Percentiles rank a stretch among this genome's conserved stretches.
Evolutionary conservation across 257 asterid species (phyloP).

Genomic region (Plectranthus barbatus): DNA sequence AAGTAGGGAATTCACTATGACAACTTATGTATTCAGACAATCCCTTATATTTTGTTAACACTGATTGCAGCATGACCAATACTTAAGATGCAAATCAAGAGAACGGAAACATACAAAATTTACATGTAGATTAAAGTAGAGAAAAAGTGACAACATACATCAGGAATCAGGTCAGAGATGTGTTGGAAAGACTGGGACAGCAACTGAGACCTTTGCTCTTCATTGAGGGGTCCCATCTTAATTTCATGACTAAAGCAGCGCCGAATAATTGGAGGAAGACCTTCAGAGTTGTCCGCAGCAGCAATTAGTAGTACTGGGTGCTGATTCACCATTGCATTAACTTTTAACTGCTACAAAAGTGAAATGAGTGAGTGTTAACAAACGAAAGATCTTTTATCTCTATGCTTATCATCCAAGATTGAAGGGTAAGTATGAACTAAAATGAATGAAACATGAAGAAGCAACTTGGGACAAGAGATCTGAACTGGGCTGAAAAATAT

Average conservation of each 20-base stretch:
- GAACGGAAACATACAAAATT: background rate
- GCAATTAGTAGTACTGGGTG: conserved; percentile 81
- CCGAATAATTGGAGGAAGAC: conserved; percentile 75
- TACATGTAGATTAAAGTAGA: conserved; percentile 9
- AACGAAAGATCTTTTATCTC: background rate
- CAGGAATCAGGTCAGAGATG: conserved; percentile 47
- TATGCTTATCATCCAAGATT: background rate
- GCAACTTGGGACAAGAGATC: background rate
- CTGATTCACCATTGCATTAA: conserved; percentile 35
- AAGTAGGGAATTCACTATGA: background rate
- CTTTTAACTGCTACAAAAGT: conserved; percentile 34
- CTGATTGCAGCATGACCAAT: background rate
- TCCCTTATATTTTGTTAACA: background rate
- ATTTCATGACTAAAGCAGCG: conserved; percentile 96
- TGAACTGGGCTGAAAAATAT: conserved; percentile 1
- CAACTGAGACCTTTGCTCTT: conserved; percentile 76
- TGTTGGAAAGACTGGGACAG: conserved; percentile 56
- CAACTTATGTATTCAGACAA: background rate
- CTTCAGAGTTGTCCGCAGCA: conserved; percentile 79
- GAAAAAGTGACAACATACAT: conserved; percentile 40
- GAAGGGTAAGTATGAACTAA: background rate
- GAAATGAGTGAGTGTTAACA: background rate
- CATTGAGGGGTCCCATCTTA: conserved; percentile 62
- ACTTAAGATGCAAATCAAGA: background rate
- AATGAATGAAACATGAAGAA: conserved; percentile 6